phyloP scores from a whole-genome alignment of 768 basidiomycete genomes.

The Hypholoma fasciculare region DNA sequence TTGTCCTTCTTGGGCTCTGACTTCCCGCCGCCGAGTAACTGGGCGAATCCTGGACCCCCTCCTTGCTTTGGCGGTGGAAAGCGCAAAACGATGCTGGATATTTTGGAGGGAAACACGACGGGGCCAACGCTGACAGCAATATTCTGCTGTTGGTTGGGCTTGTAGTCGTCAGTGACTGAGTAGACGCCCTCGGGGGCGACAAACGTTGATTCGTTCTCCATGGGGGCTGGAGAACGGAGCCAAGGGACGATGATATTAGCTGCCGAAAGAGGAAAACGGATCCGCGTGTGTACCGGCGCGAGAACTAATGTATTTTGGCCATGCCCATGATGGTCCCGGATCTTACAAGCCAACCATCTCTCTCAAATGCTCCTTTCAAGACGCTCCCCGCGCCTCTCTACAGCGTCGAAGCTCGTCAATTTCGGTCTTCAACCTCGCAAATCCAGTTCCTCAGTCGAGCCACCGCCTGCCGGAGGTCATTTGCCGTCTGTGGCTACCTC shows the following conservation, averaged over 20 bases:
- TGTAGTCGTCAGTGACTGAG: slow-evolving; percentile 85
- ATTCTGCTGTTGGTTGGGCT: slow-evolving; percentile 50
- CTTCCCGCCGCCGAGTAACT: slow-evolving; percentile 66
- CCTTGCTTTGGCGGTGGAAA: slow-evolving; percentile 59
- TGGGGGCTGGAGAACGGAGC: slow-evolving; percentile 24
- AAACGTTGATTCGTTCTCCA: slow-evolving; percentile 85
- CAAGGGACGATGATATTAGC: not conserved
- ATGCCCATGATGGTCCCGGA: slow-evolving; percentile 33
- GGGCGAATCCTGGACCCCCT: slow-evolving; percentile 61
- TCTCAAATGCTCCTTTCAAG: slow-evolving; percentile 37
- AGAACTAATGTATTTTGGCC: slow-evolving; percentile 7
- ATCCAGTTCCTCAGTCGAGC: slow-evolving; percentile 57
- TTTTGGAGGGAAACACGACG: slow-evolving; percentile 54
- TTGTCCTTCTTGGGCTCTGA: slow-evolving; percentile 67
- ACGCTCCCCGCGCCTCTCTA: slow-evolving; percentile 16
- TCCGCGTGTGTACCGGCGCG: slow-evolving; percentile 2
- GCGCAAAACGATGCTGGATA: slow-evolving; percentile 61
- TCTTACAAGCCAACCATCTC: slow-evolving; percentile 36
- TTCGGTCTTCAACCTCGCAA: slow-evolving; percentile 33
- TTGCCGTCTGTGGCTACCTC: slow-evolving; percentile 73
- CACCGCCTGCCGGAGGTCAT: slow-evolving; percentile 82
- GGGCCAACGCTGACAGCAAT: slow-evolving; percentile 38
- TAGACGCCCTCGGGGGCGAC: slow-evolving; percentile 91
- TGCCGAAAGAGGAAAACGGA: slow-evolving; percentile 19
- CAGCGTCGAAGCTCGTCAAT: slow-evolving; percentile 11